Base-by-base conservation (phyloP, 129 eudicot species). In the Artemisia argyi region DNA sequence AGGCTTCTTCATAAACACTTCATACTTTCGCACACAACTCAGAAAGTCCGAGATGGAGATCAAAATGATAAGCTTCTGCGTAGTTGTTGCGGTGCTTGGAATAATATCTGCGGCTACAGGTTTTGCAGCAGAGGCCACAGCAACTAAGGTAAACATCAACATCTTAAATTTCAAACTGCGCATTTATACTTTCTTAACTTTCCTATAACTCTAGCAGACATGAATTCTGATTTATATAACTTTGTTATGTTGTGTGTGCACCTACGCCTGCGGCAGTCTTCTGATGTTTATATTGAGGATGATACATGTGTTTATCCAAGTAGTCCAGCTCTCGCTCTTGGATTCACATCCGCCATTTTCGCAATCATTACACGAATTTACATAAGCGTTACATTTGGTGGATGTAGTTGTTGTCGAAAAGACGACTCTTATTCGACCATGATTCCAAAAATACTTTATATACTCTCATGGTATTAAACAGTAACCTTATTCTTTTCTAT, bases 301-400 rank as follows among this genome's bases (percentile, higher is more conserved):
- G 52, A 54, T 64, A 1, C 20, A 20, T 76, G 80, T 51, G 48
- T 76, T 60, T 76, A 76, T 53, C 80, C 80, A 49, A 76, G 55
- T 60, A 76, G 80, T 76, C 75, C 75, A 11, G 66, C 80, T 20
- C 61, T 67, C 1, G 80, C 52, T 2, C 68, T 76, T 30, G 80
- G 80, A 17, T 44, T 76, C 20, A 66, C 51, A 56, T 51, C 75
- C 49, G 69, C 75, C 8, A 50, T 76, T 44, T 60, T 69, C 20
- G 28, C 68, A 7, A 61, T 50, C 50, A 48, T 68, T 46, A 30
- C 75, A 30, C 73, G 75, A 32, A 68, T 76, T 17, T 58, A 67
- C 68, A 69, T 76, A 20, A 69, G 68, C 18, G 69, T 68, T 15
- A 49, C 75, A 12, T 61, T 42, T 26, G 80, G 80, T 8, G 73